Base-by-base conservation (phyloP, 768 basidiomycete species). In the Calocybe cyanea region DNA sequence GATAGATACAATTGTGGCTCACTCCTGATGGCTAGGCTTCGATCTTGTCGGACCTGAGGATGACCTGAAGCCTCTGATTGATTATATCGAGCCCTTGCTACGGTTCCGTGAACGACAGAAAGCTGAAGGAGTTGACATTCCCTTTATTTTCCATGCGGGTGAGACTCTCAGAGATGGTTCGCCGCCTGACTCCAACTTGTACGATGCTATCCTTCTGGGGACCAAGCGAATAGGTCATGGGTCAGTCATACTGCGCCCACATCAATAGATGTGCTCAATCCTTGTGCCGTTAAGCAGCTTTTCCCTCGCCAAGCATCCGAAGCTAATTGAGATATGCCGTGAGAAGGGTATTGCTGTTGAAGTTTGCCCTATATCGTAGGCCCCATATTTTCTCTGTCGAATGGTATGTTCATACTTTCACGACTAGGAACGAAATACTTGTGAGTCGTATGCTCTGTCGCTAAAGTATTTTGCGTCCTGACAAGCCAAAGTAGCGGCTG, bases 161-260 rank as follows among this genome's bases (percentile, higher is more conserved):
- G 87, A 90, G 64, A 90, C 87, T 0, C 71, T 85, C 17, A 84
- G 85, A 4, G 88, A 90, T 58, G 88, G 88, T 5, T 78, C 77
- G 3, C 63, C 69, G 15, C 81, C 82, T 15, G 87, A 91, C 48
- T 61, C 72, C 40, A 90, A 90, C 57, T 62, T 90, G 21, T 89
- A 85, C 52, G 88, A 91, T 57, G 87, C 87, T 5, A 79, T 91
- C 41, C 66, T 89, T 31, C 68, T 90, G 6, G 87, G 83, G 10
- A 87, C 87, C 7, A 87, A 81, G 57, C 77, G 87, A 17, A 90
- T 90, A 44, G 88, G 88, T 0, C 88, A 92, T 63, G 88, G 85
- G 86, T 86, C 48, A 21, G 63, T 44, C 15, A 25, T 18, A 17
- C 32, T 7, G 18, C 14, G 31, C 9, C 31, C n/a, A n/a, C n/a